phyloP scores from a whole-genome alignment of 1,139 yeast genomes.

The Geotrichum candidum region DNA sequence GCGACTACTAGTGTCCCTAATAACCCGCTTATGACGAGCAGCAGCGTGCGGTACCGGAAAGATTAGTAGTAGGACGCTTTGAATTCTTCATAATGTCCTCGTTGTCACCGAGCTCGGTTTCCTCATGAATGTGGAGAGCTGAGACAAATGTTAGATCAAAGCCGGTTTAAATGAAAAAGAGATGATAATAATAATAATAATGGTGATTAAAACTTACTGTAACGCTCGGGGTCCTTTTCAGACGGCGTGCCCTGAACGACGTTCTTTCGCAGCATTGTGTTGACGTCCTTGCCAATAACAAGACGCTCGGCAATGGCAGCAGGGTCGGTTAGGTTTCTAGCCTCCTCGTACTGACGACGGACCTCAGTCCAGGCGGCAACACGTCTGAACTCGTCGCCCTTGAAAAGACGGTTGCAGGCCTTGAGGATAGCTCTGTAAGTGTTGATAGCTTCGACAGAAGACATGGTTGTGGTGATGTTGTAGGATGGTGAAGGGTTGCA shows the following conservation, averaged over 20 bases:
- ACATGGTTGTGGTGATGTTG: background rate
- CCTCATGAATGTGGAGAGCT: slow-evolving; percentile 63
- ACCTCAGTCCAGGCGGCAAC: slow-evolving; percentile 61
- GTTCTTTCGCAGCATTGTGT: slow-evolving; percentile 59
- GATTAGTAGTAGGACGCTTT: slow-evolving; percentile 14
- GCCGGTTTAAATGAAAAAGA: background rate
- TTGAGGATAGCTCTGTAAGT: slow-evolving; percentile 69
- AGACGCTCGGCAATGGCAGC: slow-evolving; percentile 41
- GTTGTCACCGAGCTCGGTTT: slow-evolving; percentile 89
- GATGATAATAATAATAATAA: background rate
- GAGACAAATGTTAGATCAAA: background rate
- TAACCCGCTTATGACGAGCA: background rate
- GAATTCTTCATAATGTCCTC: slow-evolving; percentile 44
- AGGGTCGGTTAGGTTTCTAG: slow-evolving; percentile 38
- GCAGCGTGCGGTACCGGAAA: slow-evolving; percentile 12
- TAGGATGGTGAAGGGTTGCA: background rate
- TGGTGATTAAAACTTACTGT: slow-evolving; percentile 25
- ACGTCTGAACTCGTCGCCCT: slow-evolving; percentile 24
- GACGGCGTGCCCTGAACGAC: slow-evolving; percentile 75
- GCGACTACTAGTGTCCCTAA: background rate
- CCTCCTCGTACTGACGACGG: slow-evolving; percentile 49
- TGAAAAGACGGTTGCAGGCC: slow-evolving; percentile 66
- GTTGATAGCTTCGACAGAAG: slow-evolving; percentile 16
- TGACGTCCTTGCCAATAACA: slow-evolving; percentile 59
- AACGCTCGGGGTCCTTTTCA: slow-evolving; percentile 38